phyloP scores from a whole-genome alignment of 2,329 filamentous ascomycete species.

The Ophiostoma himal-ulmi region DNA sequence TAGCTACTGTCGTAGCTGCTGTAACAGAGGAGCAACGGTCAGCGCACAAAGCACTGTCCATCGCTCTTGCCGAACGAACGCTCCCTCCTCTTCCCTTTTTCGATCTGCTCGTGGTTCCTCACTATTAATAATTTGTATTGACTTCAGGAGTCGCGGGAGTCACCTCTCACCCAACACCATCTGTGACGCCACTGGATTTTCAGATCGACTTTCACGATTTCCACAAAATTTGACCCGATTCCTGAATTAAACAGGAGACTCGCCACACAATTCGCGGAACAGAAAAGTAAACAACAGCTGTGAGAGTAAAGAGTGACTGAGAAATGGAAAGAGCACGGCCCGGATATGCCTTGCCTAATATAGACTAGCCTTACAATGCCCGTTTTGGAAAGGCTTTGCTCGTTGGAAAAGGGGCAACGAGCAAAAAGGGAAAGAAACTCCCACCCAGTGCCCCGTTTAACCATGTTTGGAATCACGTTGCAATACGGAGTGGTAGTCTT shows the following conservation, averaged over 20 bases:
- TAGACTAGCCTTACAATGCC: background rate
- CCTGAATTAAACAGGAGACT: background rate
- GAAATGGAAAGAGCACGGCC: background rate
- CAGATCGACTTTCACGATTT: no score
- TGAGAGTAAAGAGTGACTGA: background rate
- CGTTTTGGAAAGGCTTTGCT: slow-evolving; percentile 10
- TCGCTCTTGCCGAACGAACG: background rate
- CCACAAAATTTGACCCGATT: no score
- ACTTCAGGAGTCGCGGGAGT: background rate
- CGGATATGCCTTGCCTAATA: background rate
- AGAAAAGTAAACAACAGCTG: background rate
- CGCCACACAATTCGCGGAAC: background rate
- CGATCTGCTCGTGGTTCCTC: background rate
- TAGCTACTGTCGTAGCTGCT: background rate
- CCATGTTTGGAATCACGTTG: slow-evolving; percentile 13
- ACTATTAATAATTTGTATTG: background rate
- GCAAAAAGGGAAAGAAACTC: slow-evolving; percentile 11
- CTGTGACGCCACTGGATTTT: no score
- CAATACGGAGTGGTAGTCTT: background rate
- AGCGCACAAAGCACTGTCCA: background rate
- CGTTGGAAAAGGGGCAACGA: slow-evolving; percentile 3
- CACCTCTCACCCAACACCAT: no score
- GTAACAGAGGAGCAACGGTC: background rate
- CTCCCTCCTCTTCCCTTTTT: background rate
- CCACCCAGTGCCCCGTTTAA: slow-evolving; percentile 4